Percentiles rank a stretch among this genome's conserved stretches.
phyloP scores from a whole-genome alignment of 306 rosid genomes.

The Quercus ilex region DNA sequence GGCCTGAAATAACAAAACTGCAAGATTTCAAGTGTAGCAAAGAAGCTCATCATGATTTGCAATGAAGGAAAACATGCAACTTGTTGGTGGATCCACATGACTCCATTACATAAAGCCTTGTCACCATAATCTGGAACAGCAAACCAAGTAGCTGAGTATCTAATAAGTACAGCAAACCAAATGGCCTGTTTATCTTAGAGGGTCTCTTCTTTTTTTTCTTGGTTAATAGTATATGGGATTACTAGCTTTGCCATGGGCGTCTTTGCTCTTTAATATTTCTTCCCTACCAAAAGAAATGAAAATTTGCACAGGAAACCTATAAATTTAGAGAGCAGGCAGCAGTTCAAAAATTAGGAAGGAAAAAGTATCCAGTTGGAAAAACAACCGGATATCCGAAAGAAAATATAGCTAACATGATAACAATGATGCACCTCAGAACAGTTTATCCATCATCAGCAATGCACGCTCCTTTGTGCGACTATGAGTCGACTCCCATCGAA shows the following conservation, averaged over 20 bases:
- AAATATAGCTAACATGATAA: neutral
- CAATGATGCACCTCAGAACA: slow-evolving; percentile 48
- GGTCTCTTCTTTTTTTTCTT: too few relatives aligned
- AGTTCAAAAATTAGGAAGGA: neutral
- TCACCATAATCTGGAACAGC: too few relatives aligned
- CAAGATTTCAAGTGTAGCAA: too few relatives aligned
- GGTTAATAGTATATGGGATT: too few relatives aligned
- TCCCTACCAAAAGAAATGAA: neutral
- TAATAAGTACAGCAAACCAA: too few relatives aligned
- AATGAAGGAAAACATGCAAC: too few relatives aligned
- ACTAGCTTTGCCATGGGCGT: neutral
- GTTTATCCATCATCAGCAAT: slow-evolving; percentile 76
- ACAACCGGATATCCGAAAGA: slow-evolving; percentile 1
- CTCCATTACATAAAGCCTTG: too few relatives aligned
- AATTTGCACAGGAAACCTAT: neutral
- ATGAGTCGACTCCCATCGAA: slow-evolving; percentile 88
- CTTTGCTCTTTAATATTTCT: neutral
- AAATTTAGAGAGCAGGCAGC: neutral
- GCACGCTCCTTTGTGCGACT: slow-evolving; percentile 90
- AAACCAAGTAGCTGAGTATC: too few relatives aligned
- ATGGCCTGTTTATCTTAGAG: too few relatives aligned
- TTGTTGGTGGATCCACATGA: too few relatives aligned
- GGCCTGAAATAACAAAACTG: too few relatives aligned
- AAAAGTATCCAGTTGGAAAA: neutral
- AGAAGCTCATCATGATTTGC: too few relatives aligned